Percentiles rank a stretch among this genome's conserved stretches.
phyloP scores from a whole-genome alignment of 202 grass and related monocot genomes.

The Zizania palustris region DNA sequence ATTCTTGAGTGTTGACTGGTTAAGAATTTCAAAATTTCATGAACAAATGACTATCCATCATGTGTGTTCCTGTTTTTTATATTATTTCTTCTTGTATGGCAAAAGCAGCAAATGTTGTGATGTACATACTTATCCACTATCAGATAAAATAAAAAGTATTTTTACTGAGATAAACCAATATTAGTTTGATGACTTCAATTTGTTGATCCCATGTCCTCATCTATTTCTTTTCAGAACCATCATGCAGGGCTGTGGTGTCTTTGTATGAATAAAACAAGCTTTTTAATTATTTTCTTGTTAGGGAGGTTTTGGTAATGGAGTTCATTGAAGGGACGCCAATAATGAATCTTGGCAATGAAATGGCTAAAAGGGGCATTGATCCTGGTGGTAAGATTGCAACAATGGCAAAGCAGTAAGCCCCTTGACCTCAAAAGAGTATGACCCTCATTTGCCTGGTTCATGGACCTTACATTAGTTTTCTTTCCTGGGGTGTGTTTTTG shows the following conservation, averaged over 20 bases:
- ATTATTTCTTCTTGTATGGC: slow-evolving; percentile 22
- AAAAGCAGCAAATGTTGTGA: slow-evolving; percentile 21
- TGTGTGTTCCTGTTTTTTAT: slow-evolving; percentile 26
- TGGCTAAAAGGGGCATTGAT: slow-evolving; percentile 88
- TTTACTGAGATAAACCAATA: not conserved
- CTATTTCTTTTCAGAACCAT: slow-evolving; percentile 32
- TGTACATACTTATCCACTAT: slow-evolving; percentile 11
- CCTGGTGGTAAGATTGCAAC: slow-evolving; percentile 80
- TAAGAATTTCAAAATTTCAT: slow-evolving; percentile 16
- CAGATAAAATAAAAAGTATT: slow-evolving; percentile 20
- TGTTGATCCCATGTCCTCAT: slow-evolving; percentile 24
- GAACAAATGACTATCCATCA: slow-evolving; percentile 24
- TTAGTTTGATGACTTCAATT: not conserved
- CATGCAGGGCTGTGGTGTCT: not conserved
- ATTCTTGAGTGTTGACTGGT: slow-evolving; percentile 18
- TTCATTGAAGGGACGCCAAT: slow-evolving; percentile 92
- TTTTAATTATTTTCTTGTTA: slow-evolving; percentile 43
- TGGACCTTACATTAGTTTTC: slow-evolving; percentile 20
- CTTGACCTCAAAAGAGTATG: slow-evolving; percentile 54
- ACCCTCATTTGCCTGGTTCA: slow-evolving; percentile 55
- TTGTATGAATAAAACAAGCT: slow-evolving; percentile 18
- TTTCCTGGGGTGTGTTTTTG: slow-evolving; percentile 12
- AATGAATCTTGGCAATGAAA: slow-evolving; percentile 94
- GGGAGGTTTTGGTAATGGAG: slow-evolving; percentile 91
- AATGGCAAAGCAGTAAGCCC: slow-evolving; percentile 92